A percentile compares a stretch with the other conserved stretches of the same genome.
Conservation (phyloP, 257 asterid species). For the Scutellaria baicalensis region DNA sequence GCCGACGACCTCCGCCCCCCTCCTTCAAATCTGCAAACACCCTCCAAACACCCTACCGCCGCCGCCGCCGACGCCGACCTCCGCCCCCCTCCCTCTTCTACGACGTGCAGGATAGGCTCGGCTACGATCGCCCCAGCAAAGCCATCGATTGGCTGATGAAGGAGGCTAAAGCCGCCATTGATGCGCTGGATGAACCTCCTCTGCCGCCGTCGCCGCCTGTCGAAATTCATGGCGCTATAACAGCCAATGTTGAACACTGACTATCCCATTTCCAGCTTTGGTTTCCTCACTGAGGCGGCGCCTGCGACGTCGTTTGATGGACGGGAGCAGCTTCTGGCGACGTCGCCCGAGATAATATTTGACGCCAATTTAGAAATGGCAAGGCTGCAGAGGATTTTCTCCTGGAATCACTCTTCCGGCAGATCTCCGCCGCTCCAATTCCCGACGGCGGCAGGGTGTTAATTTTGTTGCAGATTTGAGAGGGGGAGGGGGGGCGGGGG, state of each 20-base stretch:
- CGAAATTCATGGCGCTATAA: neutral
- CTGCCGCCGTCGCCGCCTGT: neutral
- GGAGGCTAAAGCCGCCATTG: constrained; percentile 50
- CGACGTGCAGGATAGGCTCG: no score
- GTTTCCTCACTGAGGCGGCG: neutral
- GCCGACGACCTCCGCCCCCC: no score
- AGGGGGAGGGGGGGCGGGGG: no score
- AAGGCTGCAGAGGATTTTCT: constrained; percentile 15
- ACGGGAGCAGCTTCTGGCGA: neutral
- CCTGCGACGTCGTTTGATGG: neutral
- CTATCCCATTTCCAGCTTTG: neutral
- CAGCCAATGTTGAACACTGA: neutral
- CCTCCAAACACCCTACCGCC: no score
- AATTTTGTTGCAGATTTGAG: no score
- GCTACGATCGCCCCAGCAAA: no score
- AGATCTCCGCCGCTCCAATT: constrained; percentile 8
- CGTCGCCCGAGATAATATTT: constrained; percentile 6
- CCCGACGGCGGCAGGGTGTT: constrained; percentile 7
- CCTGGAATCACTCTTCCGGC: constrained; percentile 7
- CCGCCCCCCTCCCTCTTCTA: no score
- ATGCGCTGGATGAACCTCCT: constrained; percentile 17
- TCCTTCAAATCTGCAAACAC: no score
- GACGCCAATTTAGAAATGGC: constrained; percentile 17
- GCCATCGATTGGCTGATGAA: no score
- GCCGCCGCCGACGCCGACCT: no score